Evolutionary conservation across 2,329 filamentous ascomycete genomes (phyloP).

Genomic region (Exophiala oligosperma): DNA sequence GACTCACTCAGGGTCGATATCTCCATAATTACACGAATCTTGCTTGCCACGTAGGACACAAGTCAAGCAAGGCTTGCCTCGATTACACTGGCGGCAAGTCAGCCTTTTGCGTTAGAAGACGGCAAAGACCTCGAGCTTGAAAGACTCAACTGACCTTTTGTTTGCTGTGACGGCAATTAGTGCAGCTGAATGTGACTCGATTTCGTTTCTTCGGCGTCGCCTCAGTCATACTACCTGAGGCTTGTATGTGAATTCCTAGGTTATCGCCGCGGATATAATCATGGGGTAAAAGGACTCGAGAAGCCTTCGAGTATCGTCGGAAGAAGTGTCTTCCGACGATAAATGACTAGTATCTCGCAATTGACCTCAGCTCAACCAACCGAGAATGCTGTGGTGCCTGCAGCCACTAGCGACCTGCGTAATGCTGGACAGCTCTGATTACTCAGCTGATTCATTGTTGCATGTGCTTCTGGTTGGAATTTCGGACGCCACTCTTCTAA

Average conservation of each 20-base stretch:
- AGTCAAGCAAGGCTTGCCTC: constrained; percentile 10
- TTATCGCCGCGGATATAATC: background rate
- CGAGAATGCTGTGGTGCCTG: too few relatives aligned
- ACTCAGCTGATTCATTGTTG: too few relatives aligned
- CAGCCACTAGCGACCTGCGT: too few relatives aligned
- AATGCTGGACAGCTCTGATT: too few relatives aligned
- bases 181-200: constrained; percentile 13
- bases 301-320: too few relatives aligned
- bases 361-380: too few relatives aligned
- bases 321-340: too few relatives aligned
- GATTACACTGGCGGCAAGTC: constrained; percentile 1
- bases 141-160: constrained; percentile 2
- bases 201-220: constrained; percentile 7
- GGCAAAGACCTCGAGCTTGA: background rate
- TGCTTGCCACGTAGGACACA: constrained; percentile 15
- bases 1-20: constrained; percentile 4
- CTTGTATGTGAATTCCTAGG: constrained; percentile 1
- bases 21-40: constrained; percentile 9
- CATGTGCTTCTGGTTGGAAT: too few relatives aligned
- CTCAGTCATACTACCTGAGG: background rate
- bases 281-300: too few relatives aligned
- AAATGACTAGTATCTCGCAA: too few relatives aligned
- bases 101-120: background rate
- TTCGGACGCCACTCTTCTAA: too few relatives aligned
- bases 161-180: constrained; percentile 14